Base-by-base conservation (phyloP, 225 moss, liverwort and hornwort genomes). In the Lunularia cruciata region DNA sequence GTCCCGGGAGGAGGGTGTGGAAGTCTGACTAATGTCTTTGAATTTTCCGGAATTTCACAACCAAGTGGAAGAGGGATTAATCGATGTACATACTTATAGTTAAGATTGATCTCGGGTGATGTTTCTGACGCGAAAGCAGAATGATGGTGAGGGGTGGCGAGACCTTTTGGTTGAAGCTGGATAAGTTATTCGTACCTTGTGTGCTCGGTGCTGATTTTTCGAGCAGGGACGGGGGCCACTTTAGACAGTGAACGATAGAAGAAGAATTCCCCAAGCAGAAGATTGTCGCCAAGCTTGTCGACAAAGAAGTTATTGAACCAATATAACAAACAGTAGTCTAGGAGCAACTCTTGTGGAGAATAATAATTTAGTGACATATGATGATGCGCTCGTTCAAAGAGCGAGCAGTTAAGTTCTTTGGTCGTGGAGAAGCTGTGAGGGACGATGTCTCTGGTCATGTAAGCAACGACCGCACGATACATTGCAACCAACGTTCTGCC, bases 401-500 rank as follows among this genome's bases (percentile, higher is more conserved):
- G 30, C 74, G 59, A 38, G 52, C 53, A 32, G 20, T 30, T 16
- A 66, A 45, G 45, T 52, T 75, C 4, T 79, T 65, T 54, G 27
- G 59, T 46, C 2, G 59, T 2, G 60, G 31, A 30, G 27, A 38
- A n/a, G 35, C 52, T 8, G 31, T 43, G 30, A 53, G 47, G 23
- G 67, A 43, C 37, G 43, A 36, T 27, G 60, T 60, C n/a, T 72
- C 37, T 30, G 18, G 35, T 40, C 40, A 40, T 45, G 52, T 56
- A 49, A 72, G 67, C 57, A 70, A 77, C 35, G 25, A 54, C 30
- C 79, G 85, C 51, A 76, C 71, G 25, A 60, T 89, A 15, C 72
- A 83, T 34, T 85, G 81, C 79, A 83, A 85, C 67, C 81, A 83
- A 27, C 80, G 86, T 35, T 57, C 60, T 35, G 75, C 75, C 49